Base-by-base conservation (phyloP, 148 eudicot species). In the Silene conica region DNA sequence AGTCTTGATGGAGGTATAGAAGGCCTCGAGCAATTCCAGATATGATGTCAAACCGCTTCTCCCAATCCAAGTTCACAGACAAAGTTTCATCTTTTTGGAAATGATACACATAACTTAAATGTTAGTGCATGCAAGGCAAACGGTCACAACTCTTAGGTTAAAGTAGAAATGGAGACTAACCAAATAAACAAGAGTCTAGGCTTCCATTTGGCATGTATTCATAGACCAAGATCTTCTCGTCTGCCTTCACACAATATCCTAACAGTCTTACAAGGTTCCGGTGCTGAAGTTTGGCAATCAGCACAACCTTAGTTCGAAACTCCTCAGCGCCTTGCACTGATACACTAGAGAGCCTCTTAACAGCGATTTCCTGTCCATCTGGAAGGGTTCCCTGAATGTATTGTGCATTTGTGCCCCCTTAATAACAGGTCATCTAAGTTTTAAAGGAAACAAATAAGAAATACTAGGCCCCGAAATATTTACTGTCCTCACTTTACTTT, bases 1-100 rank as follows among this genome's bases (percentile, higher is more conserved):
- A 78, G 45, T 78, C 80, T 73, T 78, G 80, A 76, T 78, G 80
- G 48, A 78, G 80, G 72, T 78, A 78, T 13, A 78, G 72, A 14
- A 78, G 72, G 46, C 80, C 80, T 19, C 80, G 76, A n/a, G 83
- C 82, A 20, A 83, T 75, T 12, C 83, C 86, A 41, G 70, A 25
- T 41, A 80, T 77, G 74, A 83, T 80, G 28, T 80, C 80, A 66
- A 80, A 83, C 26, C 86, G 83, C 75, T 72, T 80, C 75, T 60
- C 66, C 80, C 80, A 78, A 28, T 78, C 80, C 76, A 78, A 73
- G 23, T 18, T 19, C 38, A 55, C 67, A 58, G 54, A 45, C 58
- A 45, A 65, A 69, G 20, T 65, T 57, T 73, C 67, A 28, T 78
- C 80, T 72, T 57, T n/a, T 56, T 55, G 61, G 46, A 46, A 67